Conservation (phyloP, 2,329 filamentous ascomycete species). For the Neopestalotiopsis sp. region DNA sequence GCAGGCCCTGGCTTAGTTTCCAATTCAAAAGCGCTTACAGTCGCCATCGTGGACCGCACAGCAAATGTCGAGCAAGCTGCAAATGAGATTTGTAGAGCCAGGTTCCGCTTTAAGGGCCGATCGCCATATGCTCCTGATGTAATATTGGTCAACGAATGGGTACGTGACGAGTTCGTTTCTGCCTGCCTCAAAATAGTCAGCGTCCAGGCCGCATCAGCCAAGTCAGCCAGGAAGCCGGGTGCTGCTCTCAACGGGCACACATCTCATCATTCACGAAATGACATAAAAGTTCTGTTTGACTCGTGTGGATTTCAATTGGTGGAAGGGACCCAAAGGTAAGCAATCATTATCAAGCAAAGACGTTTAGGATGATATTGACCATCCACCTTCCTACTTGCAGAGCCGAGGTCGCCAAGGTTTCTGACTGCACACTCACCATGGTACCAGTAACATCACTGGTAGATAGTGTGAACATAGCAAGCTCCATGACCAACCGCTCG, state of each 20-base stretch:
- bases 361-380: too few relatives aligned
- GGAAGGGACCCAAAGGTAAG: too few relatives aligned
- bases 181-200: constrained; percentile 45
- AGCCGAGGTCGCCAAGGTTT: too few relatives aligned
- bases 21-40: constrained; percentile 31
- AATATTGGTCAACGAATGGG: constrained; percentile 68
- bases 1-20: constrained; percentile 13
- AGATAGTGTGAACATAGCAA: too few relatives aligned
- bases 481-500: constrained; percentile 20
- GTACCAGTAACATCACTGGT: too few relatives aligned
- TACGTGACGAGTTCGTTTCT: constrained; percentile 57
- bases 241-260: too few relatives aligned
- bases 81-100: constrained; percentile 53
- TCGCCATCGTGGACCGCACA: constrained; percentile 66
- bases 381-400: too few relatives aligned
- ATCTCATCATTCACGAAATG: too few relatives aligned
- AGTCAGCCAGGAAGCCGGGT: too few relatives aligned
- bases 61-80: constrained; percentile 60
- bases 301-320: too few relatives aligned
- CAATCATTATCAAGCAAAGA: neutral
- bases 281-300: too few relatives aligned
- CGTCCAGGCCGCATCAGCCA: constrained; percentile 9
- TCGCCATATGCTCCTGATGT: constrained; percentile 67
- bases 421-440: too few relatives aligned
- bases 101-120: constrained; percentile 58